Evolutionary conservation across 768 basidiomycete species (phyloP).

Genomic region (Mycena chlorophos): DNA sequence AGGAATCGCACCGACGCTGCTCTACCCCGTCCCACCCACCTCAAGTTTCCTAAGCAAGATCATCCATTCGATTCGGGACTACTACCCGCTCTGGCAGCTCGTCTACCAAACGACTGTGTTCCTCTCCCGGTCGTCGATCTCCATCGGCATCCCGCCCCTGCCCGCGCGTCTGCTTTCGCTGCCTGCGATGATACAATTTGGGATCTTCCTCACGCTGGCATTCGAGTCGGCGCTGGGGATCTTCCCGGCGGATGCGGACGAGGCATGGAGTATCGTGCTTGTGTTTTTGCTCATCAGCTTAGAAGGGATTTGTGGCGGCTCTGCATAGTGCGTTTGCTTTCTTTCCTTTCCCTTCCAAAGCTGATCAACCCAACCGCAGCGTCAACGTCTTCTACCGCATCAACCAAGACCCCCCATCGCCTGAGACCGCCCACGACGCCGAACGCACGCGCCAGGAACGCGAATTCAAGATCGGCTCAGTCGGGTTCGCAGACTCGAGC

Average conservation of each 20-base stretch:
- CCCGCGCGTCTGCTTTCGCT: constrained; percentile 67
- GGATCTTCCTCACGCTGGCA: constrained; percentile 60
- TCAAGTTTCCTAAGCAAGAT: constrained; percentile 67
- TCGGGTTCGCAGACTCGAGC: constrained; percentile 81
- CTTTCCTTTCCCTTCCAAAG: constrained; percentile 18
- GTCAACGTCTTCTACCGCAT: constrained; percentile 87
- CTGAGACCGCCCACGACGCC: constrained; percentile 44
- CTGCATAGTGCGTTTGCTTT: constrained; percentile 72
- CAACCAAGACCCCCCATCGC: constrained; percentile 66
- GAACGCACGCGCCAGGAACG: constrained; percentile 72
- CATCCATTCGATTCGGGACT: constrained; percentile 84
- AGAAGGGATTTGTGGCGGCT: constrained; percentile 91
- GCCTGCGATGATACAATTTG: constrained; percentile 73
- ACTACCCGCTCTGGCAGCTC: constrained; percentile 94
- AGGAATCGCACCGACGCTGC: constrained; percentile 87
- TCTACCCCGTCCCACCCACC: constrained; percentile 79
- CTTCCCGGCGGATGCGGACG: constrained; percentile 46
- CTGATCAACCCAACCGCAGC: constrained; percentile 36
- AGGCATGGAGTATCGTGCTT: constrained; percentile 50
- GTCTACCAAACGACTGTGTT: constrained; percentile 92
- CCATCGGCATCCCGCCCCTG: constrained; percentile 78
- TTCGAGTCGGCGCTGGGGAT: constrained; percentile 71
- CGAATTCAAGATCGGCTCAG: constrained; percentile 88
- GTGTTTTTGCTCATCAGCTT: constrained; percentile 79
- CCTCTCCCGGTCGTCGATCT: constrained; percentile 88